phyloP scores from a whole-genome alignment of 805 yeast species.

The Lipomyces mesembrius region DNA sequence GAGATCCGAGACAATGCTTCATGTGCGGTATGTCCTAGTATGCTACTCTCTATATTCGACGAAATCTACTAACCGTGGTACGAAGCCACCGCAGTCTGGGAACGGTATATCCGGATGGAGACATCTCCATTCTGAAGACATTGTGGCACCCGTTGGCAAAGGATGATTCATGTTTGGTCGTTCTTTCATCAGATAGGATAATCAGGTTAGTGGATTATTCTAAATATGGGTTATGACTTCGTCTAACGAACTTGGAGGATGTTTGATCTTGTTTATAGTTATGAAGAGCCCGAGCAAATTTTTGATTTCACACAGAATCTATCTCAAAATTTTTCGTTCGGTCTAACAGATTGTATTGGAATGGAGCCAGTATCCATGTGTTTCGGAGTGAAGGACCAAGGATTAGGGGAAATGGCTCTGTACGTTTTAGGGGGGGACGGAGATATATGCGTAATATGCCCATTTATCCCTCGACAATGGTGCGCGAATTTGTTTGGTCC shows the following conservation, averaged over 20 bases:
- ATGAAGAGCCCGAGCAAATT: slow-evolving; percentile 40
- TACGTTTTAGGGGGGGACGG: slow-evolving; percentile 60
- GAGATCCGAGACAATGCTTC: slow-evolving; percentile 16
- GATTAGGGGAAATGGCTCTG: slow-evolving; percentile 56
- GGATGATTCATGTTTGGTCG: slow-evolving; percentile 27
- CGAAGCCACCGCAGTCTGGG: slow-evolving; percentile 19
- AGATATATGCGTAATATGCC: slow-evolving; percentile 64
- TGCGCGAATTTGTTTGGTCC: neutral
- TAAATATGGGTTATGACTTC: neutral
- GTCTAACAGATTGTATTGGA: slow-evolving; percentile 25
- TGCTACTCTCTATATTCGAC: neutral
- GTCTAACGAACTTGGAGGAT: slow-evolving; percentile 11
- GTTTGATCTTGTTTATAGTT: slow-evolving; percentile 47
- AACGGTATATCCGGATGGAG: neutral
- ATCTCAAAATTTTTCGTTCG: slow-evolving; percentile 20
- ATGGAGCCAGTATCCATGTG: slow-evolving; percentile 48
- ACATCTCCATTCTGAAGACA: slow-evolving; percentile 17
- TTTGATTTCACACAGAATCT: slow-evolving; percentile 21
- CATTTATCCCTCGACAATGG: slow-evolving; percentile 61
- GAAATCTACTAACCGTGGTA: neutral
- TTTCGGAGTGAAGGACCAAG: slow-evolving; percentile 51
- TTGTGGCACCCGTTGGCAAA: slow-evolving; percentile 38
- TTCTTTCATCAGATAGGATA: slow-evolving; percentile 26
- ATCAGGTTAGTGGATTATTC: slow-evolving; percentile 11
- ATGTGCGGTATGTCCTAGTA: slow-evolving; percentile 16